A percentile compares a stretch with the other conserved stretches of the same genome.
Evolutionary conservation across 1,284 basidiomycete species (phyloP).

Genomic region (Laetiporus sulphureus): DNA sequence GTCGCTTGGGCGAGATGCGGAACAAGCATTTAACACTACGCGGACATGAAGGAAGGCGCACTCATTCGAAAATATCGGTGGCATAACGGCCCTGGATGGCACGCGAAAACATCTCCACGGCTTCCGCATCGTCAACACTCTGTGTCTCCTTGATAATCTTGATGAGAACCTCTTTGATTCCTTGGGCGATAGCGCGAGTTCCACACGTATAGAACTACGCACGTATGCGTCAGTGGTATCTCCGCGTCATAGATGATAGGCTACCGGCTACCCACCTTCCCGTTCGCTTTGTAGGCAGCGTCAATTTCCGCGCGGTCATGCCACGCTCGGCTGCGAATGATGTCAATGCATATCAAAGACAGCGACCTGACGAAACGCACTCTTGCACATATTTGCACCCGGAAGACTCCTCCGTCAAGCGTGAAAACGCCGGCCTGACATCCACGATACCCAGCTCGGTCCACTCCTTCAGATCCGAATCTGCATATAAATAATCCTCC

Average conservation of each 20-base stretch:
- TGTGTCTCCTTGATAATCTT: slow-evolving; percentile 30
- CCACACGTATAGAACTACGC: slow-evolving; percentile 43
- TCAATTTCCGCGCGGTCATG: slow-evolving; percentile 33
- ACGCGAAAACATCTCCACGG: slow-evolving; percentile 25
- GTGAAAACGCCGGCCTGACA: slow-evolving; percentile 43
- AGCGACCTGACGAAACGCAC: slow-evolving; percentile 24
- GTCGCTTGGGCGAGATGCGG: too few relatives aligned
- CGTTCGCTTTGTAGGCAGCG: slow-evolving; percentile 29
- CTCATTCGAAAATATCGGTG: slow-evolving; percentile 38
- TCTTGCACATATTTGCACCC: slow-evolving; percentile 47
- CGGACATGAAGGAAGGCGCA: too few relatives aligned
- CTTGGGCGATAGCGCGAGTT: slow-evolving; percentile 32
- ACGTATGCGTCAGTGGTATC: not conserved
- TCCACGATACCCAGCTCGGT: slow-evolving; percentile 37
- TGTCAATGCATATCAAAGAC: not conserved
- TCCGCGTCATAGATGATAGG: not conserved
- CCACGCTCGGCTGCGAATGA: slow-evolving; percentile 34
- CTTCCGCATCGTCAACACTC: slow-evolving; percentile 22
- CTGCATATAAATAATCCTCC: slow-evolving; percentile 38
- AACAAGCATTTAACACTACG: too few relatives aligned
- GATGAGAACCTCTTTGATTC: slow-evolving; percentile 31
- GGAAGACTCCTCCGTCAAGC: slow-evolving; percentile 28
- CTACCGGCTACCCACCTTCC: slow-evolving; percentile 36
- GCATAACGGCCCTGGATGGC: slow-evolving; percentile 35
- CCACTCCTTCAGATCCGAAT: slow-evolving; percentile 39